Base-by-base conservation (phyloP, 106 monocot genomes). In the Posidonia australis region DNA sequence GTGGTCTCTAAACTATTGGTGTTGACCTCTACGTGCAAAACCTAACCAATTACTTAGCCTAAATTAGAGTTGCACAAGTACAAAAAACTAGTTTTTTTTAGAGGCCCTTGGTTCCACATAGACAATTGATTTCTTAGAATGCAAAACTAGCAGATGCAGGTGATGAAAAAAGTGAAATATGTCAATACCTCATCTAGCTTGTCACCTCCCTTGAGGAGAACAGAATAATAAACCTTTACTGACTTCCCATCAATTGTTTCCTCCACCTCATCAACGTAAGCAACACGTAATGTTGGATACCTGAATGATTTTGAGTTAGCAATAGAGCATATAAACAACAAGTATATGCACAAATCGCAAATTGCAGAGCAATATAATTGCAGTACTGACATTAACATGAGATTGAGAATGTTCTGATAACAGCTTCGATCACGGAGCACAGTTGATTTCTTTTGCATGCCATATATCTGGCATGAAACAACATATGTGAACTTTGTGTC, bases 401-500 rank as follows among this genome's bases (percentile, higher is more conserved):
- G 83, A 65, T 79, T 86, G 18, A 86, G 81, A 72, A 93, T 86
- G 68, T 89, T 89, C 41, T 83, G 81, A 75, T 89, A 89, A 77
- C 85, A 81, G 78, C 63, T 81, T 72, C 64, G 75, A 29, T 89
- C 86, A 55, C 71, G 64, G 18, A 3, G 22, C 18, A 81, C 81
- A 51, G 53, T 72, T 13, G 86, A 83, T 51, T 76, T 81, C 67
- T 89, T 89, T 62, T 89, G 88, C 86, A 81, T 76, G 52, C 93
- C 93, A 76, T 89, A 93, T 52, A 93, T 68, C 53, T 93, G 93
- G 65, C 93, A 93, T 29, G 93, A 89, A 67, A 89, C 93, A 70
- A 93, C 88, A 75, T 89, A 93, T 0, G 89, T 93, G 70, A 86
- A 93, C 74, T 93, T 93, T 60, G 89, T 83, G 63, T 93, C 93